Conservation (phyloP, 108 stramenopile species). For the Cyclotella sp. region DNA sequence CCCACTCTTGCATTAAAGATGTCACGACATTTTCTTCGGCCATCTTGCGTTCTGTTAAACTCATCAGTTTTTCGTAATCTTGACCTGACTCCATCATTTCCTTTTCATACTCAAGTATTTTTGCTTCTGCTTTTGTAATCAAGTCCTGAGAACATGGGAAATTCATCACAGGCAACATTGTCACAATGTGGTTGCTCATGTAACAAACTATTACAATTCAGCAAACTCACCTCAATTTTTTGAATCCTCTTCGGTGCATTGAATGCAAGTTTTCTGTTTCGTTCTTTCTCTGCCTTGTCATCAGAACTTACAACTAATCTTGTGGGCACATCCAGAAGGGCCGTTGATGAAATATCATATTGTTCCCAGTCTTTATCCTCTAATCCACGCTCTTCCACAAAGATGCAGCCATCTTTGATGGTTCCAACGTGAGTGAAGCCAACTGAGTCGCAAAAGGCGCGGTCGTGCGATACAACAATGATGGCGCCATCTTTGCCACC, state of each 20-base stretch:
- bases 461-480: constrained; percentile 93
- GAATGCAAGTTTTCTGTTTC: constrained; percentile 73
- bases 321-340: constrained; percentile 4
- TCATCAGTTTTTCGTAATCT: constrained; percentile 76
- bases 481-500: constrained; percentile 82
- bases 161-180: background rate
- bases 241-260: constrained; percentile 85
- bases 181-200: background rate
- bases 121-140: constrained; percentile 72
- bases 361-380: constrained; percentile 79
- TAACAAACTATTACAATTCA: background rate
- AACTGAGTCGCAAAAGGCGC: constrained; percentile 86
- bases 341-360: constrained; percentile 50
- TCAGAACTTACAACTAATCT: constrained; percentile 34
- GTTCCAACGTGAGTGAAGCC: constrained; percentile 91
- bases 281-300: constrained; percentile 52
- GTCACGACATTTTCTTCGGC: constrained; percentile 57
- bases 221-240: constrained; percentile 58
- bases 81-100: constrained; percentile 81
- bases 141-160: constrained; percentile 38
- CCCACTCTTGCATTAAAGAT: constrained; percentile 85
- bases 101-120: constrained; percentile 69
- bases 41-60: constrained; percentile 64
- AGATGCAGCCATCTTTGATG: constrained; percentile 73
- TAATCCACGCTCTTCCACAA: constrained; percentile 78